Base-by-base conservation (phyloP, 164 flowering plant genomes). In the Piper longum region DNA sequence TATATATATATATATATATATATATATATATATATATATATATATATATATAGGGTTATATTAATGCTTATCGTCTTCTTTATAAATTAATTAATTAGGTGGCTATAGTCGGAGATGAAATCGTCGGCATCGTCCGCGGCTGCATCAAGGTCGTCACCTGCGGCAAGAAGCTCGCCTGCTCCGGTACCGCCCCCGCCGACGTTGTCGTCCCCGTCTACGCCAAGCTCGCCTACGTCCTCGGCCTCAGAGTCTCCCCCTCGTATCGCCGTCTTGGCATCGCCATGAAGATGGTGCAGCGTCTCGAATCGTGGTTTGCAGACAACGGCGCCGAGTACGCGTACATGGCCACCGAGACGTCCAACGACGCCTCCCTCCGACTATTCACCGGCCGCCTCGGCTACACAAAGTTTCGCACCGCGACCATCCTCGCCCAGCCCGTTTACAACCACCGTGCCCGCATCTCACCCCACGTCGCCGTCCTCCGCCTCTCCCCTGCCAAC, bases 141-240 rank as follows among this genome's bases (percentile, higher is more conserved):
- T 93, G 96, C 80, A 86, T 93, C 75, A 93, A 93, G 68, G 90
- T 85, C 73, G 96, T 87, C 68, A 90, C 97, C 3, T 88, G 96
- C 56, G 91, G 90, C 54, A 80, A 81, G 60, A 87, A 83, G 60
- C 75, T 74, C 59, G 40, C 84, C 16, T 66, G 90, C 69, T 43
- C 8, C 41, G 19, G 18, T 26, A 1, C 59, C 59, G 4, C 4
- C 17, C 40, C 52, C 14, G 12, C 52, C 52, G 52, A 3, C 4
- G 52, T 9, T 13, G 52, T 16, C 18, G n/a, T 81, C 18, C 98
- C 97, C 5, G 66, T 89, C 43, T 85, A 69, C 76, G 85, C 97
- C 69, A 91, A 91, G 63, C 70, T 83, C 58, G 99, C 97, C 44
- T 91, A 95, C 66, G 76, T 95, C 54, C 70, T 91, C 57, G 99